These are phyloP conservation scores for Clonostachys rosea DNA, from an alignment of 2,329 filamentous ascomycete genomes.

Conservation along the genomic window DNA sequence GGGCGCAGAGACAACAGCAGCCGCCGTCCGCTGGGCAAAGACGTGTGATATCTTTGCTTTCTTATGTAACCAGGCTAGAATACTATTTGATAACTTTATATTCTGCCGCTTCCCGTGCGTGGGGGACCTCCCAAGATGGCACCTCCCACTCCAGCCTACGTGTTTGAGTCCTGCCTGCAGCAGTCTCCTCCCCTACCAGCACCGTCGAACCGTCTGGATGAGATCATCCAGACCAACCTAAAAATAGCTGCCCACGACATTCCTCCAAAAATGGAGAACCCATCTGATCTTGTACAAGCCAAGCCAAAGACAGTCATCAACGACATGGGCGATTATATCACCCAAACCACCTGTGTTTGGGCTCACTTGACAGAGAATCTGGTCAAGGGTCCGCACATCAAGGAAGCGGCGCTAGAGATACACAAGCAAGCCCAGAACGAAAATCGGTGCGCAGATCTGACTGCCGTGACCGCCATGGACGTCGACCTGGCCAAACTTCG, in stretches of 20 bases:
- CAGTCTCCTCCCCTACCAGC: background rate
- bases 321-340: conserved; percentile 28
- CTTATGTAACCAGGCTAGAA: no score
- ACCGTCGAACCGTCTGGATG: conserved; percentile 11
- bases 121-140: conserved; percentile 6
- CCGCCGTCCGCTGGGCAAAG: no score
- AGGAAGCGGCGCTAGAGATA: conserved; percentile 15
- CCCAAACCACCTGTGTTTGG: conserved; percentile 24
- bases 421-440: conserved; percentile 15
- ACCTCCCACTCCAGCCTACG: conserved; percentile 14
- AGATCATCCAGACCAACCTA: conserved; percentile 19
- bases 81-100: no score
- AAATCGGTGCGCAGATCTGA: conserved; percentile 18
- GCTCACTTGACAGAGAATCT: conserved; percentile 23
- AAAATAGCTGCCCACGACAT: conserved; percentile 5
- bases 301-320: conserved; percentile 18
- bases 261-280: conserved; percentile 12
- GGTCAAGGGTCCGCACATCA: conserved; percentile 23
- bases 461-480: conserved; percentile 20
- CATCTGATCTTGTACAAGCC: conserved; percentile 1
- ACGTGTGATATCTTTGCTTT: no score
- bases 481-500: conserved; percentile 22
- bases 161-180: conserved; percentile 19
- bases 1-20: no score
- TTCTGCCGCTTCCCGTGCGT: no score